Base-by-base conservation (phyloP, 2,329 filamentous ascomycete genomes). In the Ascochyta lentis region DNA sequence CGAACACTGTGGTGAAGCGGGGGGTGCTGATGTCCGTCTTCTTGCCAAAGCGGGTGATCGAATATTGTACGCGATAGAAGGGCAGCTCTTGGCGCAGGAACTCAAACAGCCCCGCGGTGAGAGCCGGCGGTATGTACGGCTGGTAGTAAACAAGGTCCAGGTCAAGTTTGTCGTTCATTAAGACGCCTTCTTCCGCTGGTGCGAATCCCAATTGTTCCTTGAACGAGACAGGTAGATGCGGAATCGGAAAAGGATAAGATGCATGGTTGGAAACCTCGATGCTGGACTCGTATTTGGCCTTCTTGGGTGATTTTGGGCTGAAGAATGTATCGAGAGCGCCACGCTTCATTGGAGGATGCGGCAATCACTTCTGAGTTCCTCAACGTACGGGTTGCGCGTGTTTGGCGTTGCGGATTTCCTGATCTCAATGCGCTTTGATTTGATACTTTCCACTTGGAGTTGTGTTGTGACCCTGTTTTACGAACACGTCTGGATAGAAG, bases 121-220 rank as follows among this genome's bases (percentile, higher is more conserved):
- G 78, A 12, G 81, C 73, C 2, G 79, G 76, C 0, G 87, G 83
- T 4, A 93, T 81, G 60, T 89, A 93, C 0, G 90, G 89, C 65
- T 91, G 83, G 70, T 89, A 93, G 74, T 91, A 91, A 8, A 93
- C 75, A 0, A 94, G 79, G 69, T 93, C 88, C 0, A 93, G 81
- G 60, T 92, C 84, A 0, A 85, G 83, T 65, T 89, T 86, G 66
- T 91, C 81, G 63, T 86, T 85, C 61, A 92, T 88, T 3, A 71
- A 65, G 41, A 77, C 80, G 1, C 81, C 84, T 56, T 84, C 78
- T 19, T 80, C 76, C 1, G 82, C 80, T 6, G 87, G 86, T 24
- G 72, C 72, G 38, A 73, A 72, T 41, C 74, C 74, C 1, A 84
- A 57, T 23, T 74, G 69, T 26, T 79, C 75, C 63, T 59, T 58